These are phyloP conservation scores for Verticillium nubilum DNA, from an alignment of 2,329 filamentous ascomycete genomes.

Conservation along the genomic window DNA sequence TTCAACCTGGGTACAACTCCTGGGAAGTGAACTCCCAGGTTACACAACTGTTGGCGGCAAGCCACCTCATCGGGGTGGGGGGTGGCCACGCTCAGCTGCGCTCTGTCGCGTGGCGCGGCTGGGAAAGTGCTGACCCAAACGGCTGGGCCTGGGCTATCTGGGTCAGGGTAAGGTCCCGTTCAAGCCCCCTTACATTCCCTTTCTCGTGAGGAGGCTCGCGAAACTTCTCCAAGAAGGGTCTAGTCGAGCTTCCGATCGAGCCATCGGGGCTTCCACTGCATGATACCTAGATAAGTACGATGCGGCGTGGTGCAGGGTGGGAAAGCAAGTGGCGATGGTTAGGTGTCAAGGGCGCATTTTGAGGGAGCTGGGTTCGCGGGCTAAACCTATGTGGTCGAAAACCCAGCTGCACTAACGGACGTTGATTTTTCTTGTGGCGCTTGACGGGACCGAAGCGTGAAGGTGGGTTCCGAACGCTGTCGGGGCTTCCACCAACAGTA, in stretches of 20 bases:
- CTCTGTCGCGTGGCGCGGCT: not conserved
- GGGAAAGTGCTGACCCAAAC: not conserved
- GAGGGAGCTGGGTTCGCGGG: not conserved
- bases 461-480: not conserved
- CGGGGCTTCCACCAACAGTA: not conserved
- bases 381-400: not conserved
- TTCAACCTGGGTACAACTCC: not conserved
- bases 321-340: not conserved
- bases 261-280: not conserved
- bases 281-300: not conserved
- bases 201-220: not conserved
- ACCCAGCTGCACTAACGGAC: not conserved
- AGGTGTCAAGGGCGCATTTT: not conserved
- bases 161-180: not conserved
- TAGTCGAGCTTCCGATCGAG: not conserved
- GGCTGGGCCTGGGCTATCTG: not conserved
- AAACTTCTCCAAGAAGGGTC: not conserved
- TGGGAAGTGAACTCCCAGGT: not conserved
- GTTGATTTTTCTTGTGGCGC: not conserved
- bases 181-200: not conserved
- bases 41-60: not conserved
- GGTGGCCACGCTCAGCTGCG: not conserved
- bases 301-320: not conserved
- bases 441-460: not conserved
- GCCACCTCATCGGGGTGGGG: not conserved